phyloP scores from a whole-genome alignment of 257 asterid genomes.

The Ajuga chamaepitys region DNA sequence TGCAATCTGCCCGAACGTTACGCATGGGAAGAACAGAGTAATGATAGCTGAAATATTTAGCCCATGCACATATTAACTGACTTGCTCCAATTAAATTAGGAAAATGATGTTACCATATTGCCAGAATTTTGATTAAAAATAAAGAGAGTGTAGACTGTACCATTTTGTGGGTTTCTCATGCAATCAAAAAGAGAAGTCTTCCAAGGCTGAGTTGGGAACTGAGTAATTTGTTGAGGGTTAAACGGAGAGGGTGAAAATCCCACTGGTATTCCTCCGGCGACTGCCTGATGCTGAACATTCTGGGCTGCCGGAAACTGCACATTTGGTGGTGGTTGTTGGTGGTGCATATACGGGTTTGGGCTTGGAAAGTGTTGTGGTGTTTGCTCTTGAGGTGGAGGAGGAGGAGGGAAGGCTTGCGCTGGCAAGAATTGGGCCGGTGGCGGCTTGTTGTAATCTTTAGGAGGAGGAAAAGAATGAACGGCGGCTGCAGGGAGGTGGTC shows the following conservation, averaged over 20 bases:
- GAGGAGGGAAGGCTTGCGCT: conserved; percentile 14
- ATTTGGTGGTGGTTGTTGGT: background rate
- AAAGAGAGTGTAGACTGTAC: conserved; percentile 10
- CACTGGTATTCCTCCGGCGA: background rate
- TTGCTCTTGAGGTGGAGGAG: background rate
- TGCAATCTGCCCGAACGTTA: conserved; percentile 62
- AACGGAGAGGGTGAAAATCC: conserved; percentile 5
- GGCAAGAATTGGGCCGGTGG: background rate
- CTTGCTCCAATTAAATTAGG: no score
- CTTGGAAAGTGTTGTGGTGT: background rate
- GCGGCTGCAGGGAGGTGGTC: background rate
- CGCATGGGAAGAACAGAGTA: conserved; percentile 42
- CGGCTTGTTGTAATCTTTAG: background rate
- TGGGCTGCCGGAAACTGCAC: background rate
- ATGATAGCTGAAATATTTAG: conserved; percentile 27
- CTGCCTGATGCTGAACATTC: background rate
- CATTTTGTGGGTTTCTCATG: conserved; percentile 49
- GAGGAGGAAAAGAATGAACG: background rate
- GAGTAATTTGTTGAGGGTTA: background rate
- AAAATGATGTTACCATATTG: no score
- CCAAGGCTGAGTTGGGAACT: conserved; percentile 25
- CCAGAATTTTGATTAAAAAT: no score
- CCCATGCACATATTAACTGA: background rate
- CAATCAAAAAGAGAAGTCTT: conserved; percentile 39
- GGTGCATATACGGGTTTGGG: background rate